These are phyloP conservation scores for Fraxinus sp. DNA, from an alignment of 305 asterid genomes.

Conservation along the genomic window DNA sequence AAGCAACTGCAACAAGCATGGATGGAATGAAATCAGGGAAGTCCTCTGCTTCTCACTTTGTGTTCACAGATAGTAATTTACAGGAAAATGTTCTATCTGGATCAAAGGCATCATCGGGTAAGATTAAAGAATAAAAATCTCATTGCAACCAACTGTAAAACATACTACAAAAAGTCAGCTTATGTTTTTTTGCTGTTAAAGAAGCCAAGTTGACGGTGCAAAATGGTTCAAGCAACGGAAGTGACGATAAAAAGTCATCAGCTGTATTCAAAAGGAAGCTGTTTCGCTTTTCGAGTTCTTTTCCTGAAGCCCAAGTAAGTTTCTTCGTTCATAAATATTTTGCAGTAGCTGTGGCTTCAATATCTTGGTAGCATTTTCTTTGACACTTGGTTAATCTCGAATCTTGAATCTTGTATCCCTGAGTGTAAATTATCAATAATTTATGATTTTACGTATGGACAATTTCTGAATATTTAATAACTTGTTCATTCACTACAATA, in stretches of 20 bases:
- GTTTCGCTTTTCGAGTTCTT: constrained; percentile 70
- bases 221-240: constrained; percentile 40
- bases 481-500: background rate
- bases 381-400: background rate
- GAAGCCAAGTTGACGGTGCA: constrained; percentile 41
- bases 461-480: background rate
- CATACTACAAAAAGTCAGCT: constrained; percentile 11
- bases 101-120: constrained; percentile 38
- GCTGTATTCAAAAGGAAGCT: constrained; percentile 64
- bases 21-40: constrained; percentile 46
- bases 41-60: constrained; percentile 41
- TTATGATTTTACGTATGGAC: background rate
- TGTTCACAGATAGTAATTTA: constrained; percentile 25
- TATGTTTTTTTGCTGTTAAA: constrained; percentile 32
- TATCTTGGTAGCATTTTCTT: background rate
- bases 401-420: background rate
- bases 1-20: constrained; percentile 37
- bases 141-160: constrained; percentile 25
- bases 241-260: constrained; percentile 38
- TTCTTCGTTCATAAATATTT: constrained; percentile 9
- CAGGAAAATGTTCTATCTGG: constrained; percentile 35
- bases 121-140: constrained; percentile 30
- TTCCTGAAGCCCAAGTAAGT: constrained; percentile 81
- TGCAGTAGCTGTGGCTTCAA: background rate
- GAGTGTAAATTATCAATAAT: background rate